Conservation (phyloP, 805 yeast species). For the Yueomyces sp. region DNA sequence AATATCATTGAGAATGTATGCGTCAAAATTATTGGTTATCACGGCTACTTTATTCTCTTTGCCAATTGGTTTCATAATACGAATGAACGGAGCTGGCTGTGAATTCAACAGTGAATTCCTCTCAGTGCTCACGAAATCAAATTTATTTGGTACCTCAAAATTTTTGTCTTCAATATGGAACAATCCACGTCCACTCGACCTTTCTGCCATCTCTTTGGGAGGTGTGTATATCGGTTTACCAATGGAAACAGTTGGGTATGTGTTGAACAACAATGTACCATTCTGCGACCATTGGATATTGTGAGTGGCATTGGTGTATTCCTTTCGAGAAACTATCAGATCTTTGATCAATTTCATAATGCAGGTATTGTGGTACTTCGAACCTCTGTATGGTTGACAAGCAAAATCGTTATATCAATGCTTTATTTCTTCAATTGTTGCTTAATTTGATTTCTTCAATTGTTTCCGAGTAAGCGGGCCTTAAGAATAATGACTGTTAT, state of each 20-base stretch:
- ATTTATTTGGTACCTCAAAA: conserved; percentile 12
- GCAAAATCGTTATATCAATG: too few relatives aligned
- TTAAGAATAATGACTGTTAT: too few relatives aligned
- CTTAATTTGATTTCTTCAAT: too few relatives aligned
- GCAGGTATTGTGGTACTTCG: too few relatives aligned
- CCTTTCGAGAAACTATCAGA: conserved; percentile 15
- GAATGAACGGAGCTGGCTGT: conserved; percentile 14
- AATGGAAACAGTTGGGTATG: conserved; percentile 16
- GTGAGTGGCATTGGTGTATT: conserved; percentile 15
- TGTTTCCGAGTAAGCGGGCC: too few relatives aligned
- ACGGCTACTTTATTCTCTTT: conserved; percentile 11
- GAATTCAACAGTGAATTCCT: conserved; percentile 16
- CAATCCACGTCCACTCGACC: conserved; percentile 9
- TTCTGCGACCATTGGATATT: conserved; percentile 18
- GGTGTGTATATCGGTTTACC: conserved; percentile 14
- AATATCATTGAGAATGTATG: too few relatives aligned
- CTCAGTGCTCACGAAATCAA: conserved; percentile 14
- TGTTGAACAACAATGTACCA: conserved; percentile 17
- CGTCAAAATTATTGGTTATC: conserved; percentile 14
- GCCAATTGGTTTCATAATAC: conserved; percentile 4
- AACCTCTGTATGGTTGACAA: too few relatives aligned
- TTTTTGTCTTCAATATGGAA: conserved; percentile 17
- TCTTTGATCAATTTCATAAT: conserved; percentile 18
- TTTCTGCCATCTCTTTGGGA: neutral
- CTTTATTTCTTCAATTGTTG: too few relatives aligned